Conservation (phyloP, 164 flowering plant species). For the Santalum album region DNA sequence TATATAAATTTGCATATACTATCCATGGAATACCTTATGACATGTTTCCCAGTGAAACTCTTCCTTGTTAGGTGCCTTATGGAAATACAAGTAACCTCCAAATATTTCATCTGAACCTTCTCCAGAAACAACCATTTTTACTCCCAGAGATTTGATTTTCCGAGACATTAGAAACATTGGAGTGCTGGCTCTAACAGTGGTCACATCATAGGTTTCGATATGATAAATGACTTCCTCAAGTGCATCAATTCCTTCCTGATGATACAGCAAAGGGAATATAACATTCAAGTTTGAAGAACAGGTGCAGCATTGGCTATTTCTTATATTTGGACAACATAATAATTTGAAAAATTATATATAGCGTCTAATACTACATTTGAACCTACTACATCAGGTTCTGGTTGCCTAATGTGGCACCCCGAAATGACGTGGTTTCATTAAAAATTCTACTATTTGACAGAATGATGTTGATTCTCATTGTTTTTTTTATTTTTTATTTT, state of each 20-base stretch:
- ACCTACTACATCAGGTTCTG: too few relatives aligned
- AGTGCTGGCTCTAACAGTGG: constrained; percentile 95
- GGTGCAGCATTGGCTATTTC: background rate
- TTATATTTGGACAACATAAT: background rate
- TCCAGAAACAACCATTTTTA: constrained; percentile 93
- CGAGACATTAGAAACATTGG: constrained; percentile 98
- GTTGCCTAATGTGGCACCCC: too few relatives aligned
- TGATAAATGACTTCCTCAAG: constrained; percentile 95
- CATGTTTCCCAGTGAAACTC: constrained; percentile 88
- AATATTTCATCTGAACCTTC: constrained; percentile 96
- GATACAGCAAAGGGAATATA: constrained; percentile 7
- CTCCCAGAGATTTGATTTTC: constrained; percentile 93
- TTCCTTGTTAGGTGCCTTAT: constrained; percentile 91
- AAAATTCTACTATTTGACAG: too few relatives aligned
- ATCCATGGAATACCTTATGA: constrained; percentile 71
- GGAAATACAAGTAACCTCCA: constrained; percentile 89
- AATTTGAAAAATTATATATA: too few relatives aligned
- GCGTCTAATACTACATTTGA: too few relatives aligned
- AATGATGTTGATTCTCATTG: too few relatives aligned
- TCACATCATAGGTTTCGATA: constrained; percentile 94
- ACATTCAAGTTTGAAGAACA: background rate
- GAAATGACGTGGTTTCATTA: too few relatives aligned
- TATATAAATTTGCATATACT: too few relatives aligned
- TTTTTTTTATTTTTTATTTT: too few relatives aligned
- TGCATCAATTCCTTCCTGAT: constrained; percentile 92